A percentile compares a stretch with the other conserved stretches of the same genome.
Conservation (phyloP, 371 early-diverging fungal genomes). For the Syncephalastrum monosporum region DNA sequence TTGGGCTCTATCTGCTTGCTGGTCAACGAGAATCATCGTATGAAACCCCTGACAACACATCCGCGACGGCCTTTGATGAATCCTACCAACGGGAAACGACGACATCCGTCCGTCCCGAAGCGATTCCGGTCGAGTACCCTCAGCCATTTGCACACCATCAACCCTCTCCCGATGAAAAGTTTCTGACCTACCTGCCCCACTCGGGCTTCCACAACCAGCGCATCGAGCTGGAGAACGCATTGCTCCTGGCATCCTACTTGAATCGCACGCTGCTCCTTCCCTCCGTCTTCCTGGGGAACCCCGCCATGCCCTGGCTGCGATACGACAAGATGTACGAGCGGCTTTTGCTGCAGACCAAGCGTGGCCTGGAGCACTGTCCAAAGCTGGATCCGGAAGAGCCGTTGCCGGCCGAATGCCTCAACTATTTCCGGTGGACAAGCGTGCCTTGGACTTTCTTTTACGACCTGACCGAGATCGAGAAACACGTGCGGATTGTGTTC, state of each 20-base stretch:
- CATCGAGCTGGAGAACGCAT: conserved; percentile 58
- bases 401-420: conserved; percentile 54
- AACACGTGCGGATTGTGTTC: conserved; percentile 33
- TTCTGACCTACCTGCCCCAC: conserved; percentile 60
- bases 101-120: conserved; percentile 3
- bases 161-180: conserved; percentile 35
- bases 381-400: conserved; percentile 36
- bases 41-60: not conserved
- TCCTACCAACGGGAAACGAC: not conserved
- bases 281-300: conserved; percentile 54
- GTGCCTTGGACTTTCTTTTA: conserved; percentile 64
- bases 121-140: conserved; percentile 21
- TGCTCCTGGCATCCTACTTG: conserved; percentile 53
- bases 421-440: conserved; percentile 54
- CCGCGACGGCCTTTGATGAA: not conserved
- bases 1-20: conserved; percentile 3
- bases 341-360: conserved; percentile 54
- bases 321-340: conserved; percentile 57
- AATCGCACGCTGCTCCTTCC: conserved; percentile 60
- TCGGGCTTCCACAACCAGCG: conserved; percentile 67
- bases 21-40: not conserved
- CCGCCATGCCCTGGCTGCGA: conserved; percentile 56
- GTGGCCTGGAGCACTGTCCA: conserved; percentile 55
- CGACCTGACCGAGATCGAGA: conserved; percentile 36
- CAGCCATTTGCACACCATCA: conserved; percentile 18